These are phyloP conservation scores for Wickerhamiella brachini DNA, from an alignment of 805 yeast species.

Conservation along the genomic window DNA sequence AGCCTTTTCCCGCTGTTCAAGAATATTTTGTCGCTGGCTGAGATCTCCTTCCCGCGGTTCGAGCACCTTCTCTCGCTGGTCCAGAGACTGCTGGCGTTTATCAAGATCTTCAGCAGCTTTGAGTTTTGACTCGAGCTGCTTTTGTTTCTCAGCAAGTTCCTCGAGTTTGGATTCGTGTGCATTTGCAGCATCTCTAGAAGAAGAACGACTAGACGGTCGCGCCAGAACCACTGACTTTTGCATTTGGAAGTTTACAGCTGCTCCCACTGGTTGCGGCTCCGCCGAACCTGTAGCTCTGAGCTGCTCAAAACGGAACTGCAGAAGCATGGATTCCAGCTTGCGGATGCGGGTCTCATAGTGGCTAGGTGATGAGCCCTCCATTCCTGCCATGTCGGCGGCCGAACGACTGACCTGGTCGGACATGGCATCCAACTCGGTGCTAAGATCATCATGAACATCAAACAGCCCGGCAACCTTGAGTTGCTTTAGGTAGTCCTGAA, in stretches of 20 bases:
- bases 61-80: neutral
- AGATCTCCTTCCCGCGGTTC: neutral
- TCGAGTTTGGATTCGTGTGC: neutral
- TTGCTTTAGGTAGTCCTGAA: conserved; percentile 14
- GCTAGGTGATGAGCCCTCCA: neutral
- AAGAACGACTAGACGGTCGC: neutral
- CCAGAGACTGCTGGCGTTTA: neutral
- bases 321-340: conserved; percentile 31
- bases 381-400: neutral
- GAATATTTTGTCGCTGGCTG: neutral
- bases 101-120: neutral
- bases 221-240: neutral
- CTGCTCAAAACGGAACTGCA: conserved; percentile 9
- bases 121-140: neutral
- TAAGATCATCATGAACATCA: conserved; percentile 18
- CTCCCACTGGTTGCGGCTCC: neutral
- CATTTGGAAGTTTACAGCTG: neutral
- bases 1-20: conserved; percentile 6
- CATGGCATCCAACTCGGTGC: conserved; percentile 21
- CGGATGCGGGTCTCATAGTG: conserved; percentile 53
- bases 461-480: conserved; percentile 15
- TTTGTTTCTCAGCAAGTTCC: neutral
- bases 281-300: neutral
- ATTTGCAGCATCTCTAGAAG: neutral
- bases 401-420: conserved; percentile 11